These are phyloP conservation scores for Myxozyma sirexii DNA, from an alignment of 805 yeast species.

Conservation along the genomic window DNA sequence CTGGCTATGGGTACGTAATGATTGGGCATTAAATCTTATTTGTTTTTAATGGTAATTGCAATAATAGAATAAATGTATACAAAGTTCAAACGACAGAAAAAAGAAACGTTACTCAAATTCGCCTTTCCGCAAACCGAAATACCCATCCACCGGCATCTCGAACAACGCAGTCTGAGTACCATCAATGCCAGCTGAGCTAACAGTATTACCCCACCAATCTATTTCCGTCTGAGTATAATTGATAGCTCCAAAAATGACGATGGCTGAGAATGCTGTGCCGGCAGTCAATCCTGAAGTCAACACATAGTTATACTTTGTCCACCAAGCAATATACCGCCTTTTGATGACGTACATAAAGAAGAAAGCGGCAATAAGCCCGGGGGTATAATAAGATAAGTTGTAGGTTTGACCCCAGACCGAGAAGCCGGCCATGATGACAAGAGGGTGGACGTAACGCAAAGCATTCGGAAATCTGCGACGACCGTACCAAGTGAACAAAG, in stretches of 20 bases:
- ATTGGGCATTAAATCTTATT: too few relatives aligned
- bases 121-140: conserved; percentile 14
- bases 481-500: conserved; percentile 10
- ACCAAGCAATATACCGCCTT: conserved; percentile 62
- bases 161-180: conserved; percentile 12
- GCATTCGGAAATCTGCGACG: conserved; percentile 10
- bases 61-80: neutral
- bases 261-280: conserved; percentile 65
- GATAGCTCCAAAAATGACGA: conserved; percentile 57
- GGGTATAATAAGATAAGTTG: conserved; percentile 27
- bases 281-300: conserved; percentile 67
- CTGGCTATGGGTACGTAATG: too few relatives aligned
- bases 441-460: conserved; percentile 22
- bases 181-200: conserved; percentile 22
- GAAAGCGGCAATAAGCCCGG: conserved; percentile 46
- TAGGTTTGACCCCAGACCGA: conserved; percentile 21
- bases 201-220: conserved; percentile 68
- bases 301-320: conserved; percentile 74
- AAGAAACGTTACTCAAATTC: conserved; percentile 3
- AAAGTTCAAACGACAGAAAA: neutral
- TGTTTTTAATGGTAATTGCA: too few relatives aligned
- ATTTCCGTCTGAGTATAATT: conserved; percentile 47
- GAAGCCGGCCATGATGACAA: conserved; percentile 22
- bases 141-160: conserved; percentile 3
- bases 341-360: conserved; percentile 61